Percentiles rank a stretch among this genome's conserved stretches.
Evolutionary conservation across 495 filamentous ascomycete genomes (phyloP).

Genomic region (Xylaria castorea): DNA sequence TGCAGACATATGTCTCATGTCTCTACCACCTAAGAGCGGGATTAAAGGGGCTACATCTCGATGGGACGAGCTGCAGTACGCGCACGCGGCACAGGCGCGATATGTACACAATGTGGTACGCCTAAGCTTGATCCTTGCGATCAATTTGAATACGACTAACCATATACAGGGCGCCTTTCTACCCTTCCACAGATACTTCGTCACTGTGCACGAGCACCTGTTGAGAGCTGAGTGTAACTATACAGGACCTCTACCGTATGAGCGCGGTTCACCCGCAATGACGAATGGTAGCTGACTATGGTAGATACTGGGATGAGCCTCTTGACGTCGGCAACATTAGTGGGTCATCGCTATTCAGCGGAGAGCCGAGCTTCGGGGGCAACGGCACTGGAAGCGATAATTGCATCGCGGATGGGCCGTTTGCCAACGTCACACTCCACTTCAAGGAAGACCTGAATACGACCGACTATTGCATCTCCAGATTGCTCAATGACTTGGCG

Average conservation of each 20-base stretch:
- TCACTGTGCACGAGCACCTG: slow-evolving; percentile 51
- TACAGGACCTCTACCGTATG: slow-evolving; percentile 53
- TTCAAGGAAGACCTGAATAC: slow-evolving; percentile 37
- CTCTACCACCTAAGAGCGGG: slow-evolving; percentile 35
- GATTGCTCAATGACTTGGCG: slow-evolving; percentile 40
- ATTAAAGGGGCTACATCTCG: slow-evolving; percentile 42
- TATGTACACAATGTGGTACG: slow-evolving; percentile 46
- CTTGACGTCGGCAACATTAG: slow-evolving; percentile 49
- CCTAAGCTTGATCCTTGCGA: not conserved
- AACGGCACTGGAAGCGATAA: slow-evolving; percentile 38
- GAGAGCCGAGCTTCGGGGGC: slow-evolving; percentile 51
- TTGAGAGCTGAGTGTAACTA: slow-evolving; percentile 55
- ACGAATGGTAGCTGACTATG: not conserved
- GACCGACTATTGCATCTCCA: slow-evolving; percentile 45
- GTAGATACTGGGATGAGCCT: slow-evolving; percentile 56
- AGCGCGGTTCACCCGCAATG: slow-evolving; percentile 31
- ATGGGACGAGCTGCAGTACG: slow-evolving; percentile 55
- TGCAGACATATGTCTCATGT: slow-evolving; percentile 56
- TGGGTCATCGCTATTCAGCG: slow-evolving; percentile 43
- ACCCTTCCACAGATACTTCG: slow-evolving; percentile 59
- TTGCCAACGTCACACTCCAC: slow-evolving; percentile 47
- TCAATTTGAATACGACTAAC: not conserved
- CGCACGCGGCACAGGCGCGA: slow-evolving; percentile 41
- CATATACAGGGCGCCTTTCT: slow-evolving; percentile 47
- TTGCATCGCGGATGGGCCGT: slow-evolving; percentile 55